These are phyloP conservation scores for Kuraishia hungarica DNA, from an alignment of 805 yeast genomes.

Conservation along the genomic window DNA sequence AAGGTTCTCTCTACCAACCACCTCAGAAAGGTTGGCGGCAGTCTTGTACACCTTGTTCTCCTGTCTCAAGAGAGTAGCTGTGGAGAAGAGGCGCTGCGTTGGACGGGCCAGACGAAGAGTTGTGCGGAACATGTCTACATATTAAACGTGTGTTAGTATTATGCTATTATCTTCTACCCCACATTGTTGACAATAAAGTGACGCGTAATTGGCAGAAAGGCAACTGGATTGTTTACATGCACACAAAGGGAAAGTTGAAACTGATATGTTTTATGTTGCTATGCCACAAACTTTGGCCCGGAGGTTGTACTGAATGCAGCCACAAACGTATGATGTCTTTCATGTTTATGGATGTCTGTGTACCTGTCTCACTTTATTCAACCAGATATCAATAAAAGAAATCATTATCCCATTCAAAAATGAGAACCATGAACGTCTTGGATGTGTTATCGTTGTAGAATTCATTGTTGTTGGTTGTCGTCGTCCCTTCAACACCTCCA, in stretches of 20 bases:
- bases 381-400: too few species aligned
- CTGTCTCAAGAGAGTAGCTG: conserved; percentile 16
- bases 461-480: background rate
- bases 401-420: too few species aligned
- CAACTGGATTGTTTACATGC: background rate
- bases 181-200: background rate
- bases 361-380: too few species aligned
- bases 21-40: conserved; percentile 66
- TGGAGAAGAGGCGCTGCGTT: conserved; percentile 23
- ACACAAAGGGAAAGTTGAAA: too few species aligned
- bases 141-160: background rate
- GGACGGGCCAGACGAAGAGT: conserved; percentile 25
- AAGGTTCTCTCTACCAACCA: conserved; percentile 66
- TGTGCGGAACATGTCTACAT: conserved; percentile 22
- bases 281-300: too few species aligned
- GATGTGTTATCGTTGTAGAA: background rate
- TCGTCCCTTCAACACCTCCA: too few species aligned
- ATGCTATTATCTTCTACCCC: background rate
- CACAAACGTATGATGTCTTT: too few species aligned
- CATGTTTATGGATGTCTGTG: too few species aligned
- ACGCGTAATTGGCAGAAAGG: background rate
- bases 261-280: too few species aligned
- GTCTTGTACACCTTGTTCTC: conserved; percentile 39
- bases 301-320: too few species aligned
- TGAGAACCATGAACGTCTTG: too few species aligned